Percentiles rank a stretch among this genome's conserved stretches.
Evolutionary conservation across 306 rosid genomes (phyloP).

Genomic region (Pterocarpus macrocarpus): DNA sequence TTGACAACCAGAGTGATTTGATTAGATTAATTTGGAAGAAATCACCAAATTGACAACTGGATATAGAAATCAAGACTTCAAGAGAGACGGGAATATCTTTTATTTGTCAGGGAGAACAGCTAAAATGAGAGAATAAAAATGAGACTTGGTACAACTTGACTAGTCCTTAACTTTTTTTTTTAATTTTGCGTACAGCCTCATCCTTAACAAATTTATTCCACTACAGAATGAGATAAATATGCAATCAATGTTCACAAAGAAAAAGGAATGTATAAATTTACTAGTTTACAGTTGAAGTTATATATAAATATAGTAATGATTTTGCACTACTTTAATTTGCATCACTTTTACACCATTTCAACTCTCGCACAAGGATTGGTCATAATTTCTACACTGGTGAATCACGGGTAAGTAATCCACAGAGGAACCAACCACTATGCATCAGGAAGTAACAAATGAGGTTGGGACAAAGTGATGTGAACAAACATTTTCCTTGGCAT

Average conservation of each 20-base stretch:
- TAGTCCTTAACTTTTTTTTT: too few relatives aligned
- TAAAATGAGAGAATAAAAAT: background rate
- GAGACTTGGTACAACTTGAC: background rate
- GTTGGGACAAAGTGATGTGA: background rate
- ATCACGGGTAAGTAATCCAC: background rate
- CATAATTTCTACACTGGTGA: slow-evolving; percentile 13
- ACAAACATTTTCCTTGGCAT: background rate
- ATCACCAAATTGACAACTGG: background rate
- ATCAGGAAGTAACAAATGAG: background rate
- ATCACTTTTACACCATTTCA: background rate
- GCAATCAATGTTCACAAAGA: background rate
- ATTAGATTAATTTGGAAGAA: background rate
- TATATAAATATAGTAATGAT: background rate
- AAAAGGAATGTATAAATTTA: background rate
- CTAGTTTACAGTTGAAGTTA: background rate
- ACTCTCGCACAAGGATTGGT: background rate
- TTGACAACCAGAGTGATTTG: background rate
- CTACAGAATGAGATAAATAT: slow-evolving; percentile 13
- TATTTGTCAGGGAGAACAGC: background rate
- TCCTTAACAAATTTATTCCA: background rate
- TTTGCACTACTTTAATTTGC: background rate
- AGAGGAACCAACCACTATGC: slow-evolving; percentile 2
- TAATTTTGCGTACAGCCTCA: background rate
- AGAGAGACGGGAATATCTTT: background rate
- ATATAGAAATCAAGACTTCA: background rate